Evolutionary conservation across 75 land plant species (phyloP).

Genomic region (Picea glauca): DNA sequence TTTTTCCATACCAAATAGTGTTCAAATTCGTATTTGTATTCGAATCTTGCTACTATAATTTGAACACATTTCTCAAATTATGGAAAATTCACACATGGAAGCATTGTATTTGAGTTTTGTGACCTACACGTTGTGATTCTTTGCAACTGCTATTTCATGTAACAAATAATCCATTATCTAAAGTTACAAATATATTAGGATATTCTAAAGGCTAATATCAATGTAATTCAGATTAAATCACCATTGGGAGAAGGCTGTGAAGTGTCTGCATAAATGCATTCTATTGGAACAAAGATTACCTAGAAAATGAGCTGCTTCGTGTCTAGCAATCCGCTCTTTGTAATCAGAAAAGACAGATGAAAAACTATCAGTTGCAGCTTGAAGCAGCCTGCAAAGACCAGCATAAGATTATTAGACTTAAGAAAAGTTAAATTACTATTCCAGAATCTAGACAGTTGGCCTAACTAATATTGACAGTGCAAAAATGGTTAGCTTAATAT

Average conservation of each 20-base stretch:
- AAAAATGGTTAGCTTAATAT: neutral
- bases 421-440: neutral
- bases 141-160: neutral
- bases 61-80: too few species aligned
- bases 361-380: constrained; percentile 77
- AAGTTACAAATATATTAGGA: neutral
- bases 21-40: too few species aligned
- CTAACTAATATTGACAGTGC: neutral
- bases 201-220: neutral
- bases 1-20: too few species aligned
- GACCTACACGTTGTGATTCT: neutral
- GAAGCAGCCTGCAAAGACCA: constrained; percentile 61
- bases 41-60: too few species aligned
- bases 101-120: neutral
- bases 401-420: neutral
- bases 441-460: neutral
- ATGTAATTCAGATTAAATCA: neutral
- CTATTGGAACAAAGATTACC: constrained; percentile 26
- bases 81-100: neutral
- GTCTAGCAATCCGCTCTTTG: constrained; percentile 83
- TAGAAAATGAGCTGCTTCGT: constrained; percentile 97
- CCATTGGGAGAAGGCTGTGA: neutral
- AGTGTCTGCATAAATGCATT: neutral
- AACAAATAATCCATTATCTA: neutral
- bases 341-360: constrained; percentile 81